A percentile compares a stretch with the other conserved stretches of the same genome.
phyloP scores from a whole-genome alignment of 108 stramenopile genomes.

The Stephanodiscus minutulus region DNA sequence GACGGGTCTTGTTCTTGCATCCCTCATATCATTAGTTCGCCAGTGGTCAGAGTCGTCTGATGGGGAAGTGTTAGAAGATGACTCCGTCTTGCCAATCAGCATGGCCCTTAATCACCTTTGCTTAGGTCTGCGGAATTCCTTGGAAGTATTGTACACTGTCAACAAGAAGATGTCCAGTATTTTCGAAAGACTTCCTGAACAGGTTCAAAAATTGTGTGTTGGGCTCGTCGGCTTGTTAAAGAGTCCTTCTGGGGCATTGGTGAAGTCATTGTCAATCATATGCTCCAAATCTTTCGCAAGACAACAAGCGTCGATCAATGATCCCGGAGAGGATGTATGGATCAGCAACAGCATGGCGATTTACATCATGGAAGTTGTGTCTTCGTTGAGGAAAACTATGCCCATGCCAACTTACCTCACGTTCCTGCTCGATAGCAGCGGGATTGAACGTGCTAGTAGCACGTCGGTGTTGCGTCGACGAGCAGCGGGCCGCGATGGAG shows the following conservation, averaged over 20 bases:
- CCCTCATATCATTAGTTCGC: conserved; percentile 33
- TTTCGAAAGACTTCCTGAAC: conserved; percentile 59
- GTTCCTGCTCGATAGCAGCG: conserved; percentile 58
- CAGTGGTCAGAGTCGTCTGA: conserved; percentile 19
- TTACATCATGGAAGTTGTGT: conserved; percentile 57
- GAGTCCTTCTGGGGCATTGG: conserved; percentile 38
- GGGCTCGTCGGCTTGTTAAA: conserved; percentile 57
- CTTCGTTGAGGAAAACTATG: conserved; percentile 60
- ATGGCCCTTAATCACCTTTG: conserved; percentile 31
- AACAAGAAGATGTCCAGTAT: conserved; percentile 32
- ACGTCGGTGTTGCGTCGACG: neutral
- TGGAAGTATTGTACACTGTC: conserved; percentile 21
- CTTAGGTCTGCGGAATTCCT: conserved; percentile 24
- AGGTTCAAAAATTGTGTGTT: conserved; percentile 52
- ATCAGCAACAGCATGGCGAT: conserved; percentile 32
- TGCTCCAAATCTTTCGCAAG: conserved; percentile 37
- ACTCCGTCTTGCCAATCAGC: neutral
- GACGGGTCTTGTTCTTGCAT: conserved; percentile 35
- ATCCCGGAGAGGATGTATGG: neutral
- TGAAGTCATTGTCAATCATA: conserved; percentile 44
- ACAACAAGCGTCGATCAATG: conserved; percentile 7
- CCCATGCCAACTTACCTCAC: conserved; percentile 59
- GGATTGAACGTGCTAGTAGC: conserved; percentile 29
- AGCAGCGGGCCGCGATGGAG: neutral
- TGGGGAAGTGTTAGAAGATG: conserved; percentile 2